Conservation (phyloP, 352 stramenopile genomes). For the Globisporangium acanthophoron region DNA sequence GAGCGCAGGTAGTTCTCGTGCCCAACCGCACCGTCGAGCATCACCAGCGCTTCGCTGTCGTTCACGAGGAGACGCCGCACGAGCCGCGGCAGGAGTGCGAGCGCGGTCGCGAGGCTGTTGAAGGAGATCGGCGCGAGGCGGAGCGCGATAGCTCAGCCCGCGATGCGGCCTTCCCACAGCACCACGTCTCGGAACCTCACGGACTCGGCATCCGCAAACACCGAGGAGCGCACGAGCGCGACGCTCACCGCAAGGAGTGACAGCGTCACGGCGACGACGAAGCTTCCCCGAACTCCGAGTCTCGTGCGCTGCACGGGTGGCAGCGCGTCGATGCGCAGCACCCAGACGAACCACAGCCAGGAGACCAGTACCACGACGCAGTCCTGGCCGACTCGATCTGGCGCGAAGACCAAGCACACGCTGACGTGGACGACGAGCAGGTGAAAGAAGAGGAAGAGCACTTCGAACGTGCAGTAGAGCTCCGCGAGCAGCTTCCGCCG, state of each 20-base stretch:
- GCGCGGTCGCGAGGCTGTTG: conserved; percentile 13
- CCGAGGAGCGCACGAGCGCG: background rate
- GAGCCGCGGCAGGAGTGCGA: conserved; percentile 15
- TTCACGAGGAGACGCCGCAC: conserved; percentile 13
- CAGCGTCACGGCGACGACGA: conserved; percentile 3
- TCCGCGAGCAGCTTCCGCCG: conserved; percentile 7
- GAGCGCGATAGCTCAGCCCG: conserved; percentile 3
- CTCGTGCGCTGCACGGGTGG: conserved; percentile 10
- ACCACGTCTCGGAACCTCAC: conserved; percentile 11
- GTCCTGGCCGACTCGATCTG: conserved; percentile 3
- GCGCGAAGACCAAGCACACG: conserved; percentile 15
- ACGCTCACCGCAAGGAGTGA: background rate
- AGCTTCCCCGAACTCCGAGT: conserved; percentile 3
- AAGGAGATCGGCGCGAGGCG: conserved; percentile 19
- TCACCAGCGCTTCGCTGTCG: conserved; percentile 14
- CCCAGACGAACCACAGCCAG: conserved; percentile 17
- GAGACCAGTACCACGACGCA: background rate
- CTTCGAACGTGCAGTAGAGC: conserved; percentile 20
- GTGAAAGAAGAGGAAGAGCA: conserved; percentile 22
- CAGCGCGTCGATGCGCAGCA: conserved; percentile 18
- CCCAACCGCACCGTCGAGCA: conserved; percentile 17
- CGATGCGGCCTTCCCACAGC: conserved; percentile 3
- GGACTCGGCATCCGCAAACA: background rate
- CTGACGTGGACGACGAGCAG: conserved; percentile 10
- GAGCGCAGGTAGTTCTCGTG: conserved; percentile 11